Conservation (phyloP, 2,329 filamentous ascomycete species). For the Curvularia eragrostidis region DNA sequence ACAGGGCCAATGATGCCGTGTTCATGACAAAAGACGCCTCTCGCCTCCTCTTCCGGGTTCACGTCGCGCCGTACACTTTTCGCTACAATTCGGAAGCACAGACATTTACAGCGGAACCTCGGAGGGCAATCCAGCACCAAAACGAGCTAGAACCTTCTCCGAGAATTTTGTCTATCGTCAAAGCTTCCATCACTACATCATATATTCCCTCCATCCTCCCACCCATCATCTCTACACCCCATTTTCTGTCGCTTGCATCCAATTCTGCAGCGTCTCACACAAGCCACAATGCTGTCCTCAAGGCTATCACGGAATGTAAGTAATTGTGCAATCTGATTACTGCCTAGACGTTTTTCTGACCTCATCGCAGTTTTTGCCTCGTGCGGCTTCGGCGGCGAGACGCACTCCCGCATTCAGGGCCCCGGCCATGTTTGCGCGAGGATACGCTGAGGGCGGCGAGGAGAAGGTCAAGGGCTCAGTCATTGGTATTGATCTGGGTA, state of each 20-base stretch:
- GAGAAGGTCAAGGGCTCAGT: conserved; percentile 93
- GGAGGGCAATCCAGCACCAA: conserved; percentile 24
- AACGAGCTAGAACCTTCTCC: conserved; percentile 38
- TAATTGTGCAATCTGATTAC: conserved; percentile 14
- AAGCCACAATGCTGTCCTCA: conserved; percentile 50
- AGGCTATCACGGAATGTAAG: conserved; percentile 53
- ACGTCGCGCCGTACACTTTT: conserved; percentile 5
- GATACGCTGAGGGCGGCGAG: conserved; percentile 74
- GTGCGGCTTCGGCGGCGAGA: conserved; percentile 72
- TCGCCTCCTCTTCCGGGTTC: conserved; percentile 3
- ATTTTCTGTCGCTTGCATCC: conserved; percentile 39
- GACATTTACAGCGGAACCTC: conserved; percentile 26
- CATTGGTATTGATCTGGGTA: conserved; percentile 98
- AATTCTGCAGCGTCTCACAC: conserved; percentile 39
- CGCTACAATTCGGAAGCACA: conserved; percentile 21
- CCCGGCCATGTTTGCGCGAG: conserved; percentile 70
- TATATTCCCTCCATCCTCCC: conserved; percentile 33
- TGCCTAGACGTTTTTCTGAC: conserved; percentile 30
- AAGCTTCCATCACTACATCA: conserved; percentile 41
- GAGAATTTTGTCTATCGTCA: conserved; percentile 36
- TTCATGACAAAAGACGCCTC: neutral
- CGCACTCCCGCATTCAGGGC: conserved; percentile 71
- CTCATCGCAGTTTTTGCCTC: conserved; percentile 65
- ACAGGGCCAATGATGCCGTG: neutral
- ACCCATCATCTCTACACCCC: conserved; percentile 27